Percentiles rank a stretch among this genome's conserved stretches.
Evolutionary conservation across 371 early-diverging fungal genomes (phyloP).

Genomic region (Apophysomyces sp.): DNA sequence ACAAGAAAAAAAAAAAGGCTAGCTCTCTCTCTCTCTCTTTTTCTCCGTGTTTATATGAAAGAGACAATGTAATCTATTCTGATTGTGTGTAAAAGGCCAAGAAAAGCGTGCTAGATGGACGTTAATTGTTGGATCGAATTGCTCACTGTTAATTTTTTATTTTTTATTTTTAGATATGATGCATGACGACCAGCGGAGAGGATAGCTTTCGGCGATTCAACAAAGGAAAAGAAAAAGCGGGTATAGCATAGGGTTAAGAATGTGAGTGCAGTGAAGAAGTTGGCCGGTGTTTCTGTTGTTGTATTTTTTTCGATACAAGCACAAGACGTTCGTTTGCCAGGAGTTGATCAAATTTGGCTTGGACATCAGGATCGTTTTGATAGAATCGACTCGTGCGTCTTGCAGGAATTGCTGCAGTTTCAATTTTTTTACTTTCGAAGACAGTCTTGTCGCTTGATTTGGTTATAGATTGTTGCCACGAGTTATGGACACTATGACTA

Average conservation of each 20-base stretch:
- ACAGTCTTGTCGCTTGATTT: neutral
- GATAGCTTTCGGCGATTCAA: neutral
- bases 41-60: neutral
- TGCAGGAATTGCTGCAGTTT: neutral
- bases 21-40: no score
- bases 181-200: slow-evolving; percentile 1
- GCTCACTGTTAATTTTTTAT: neutral
- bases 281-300: neutral
- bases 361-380: slow-evolving; percentile 8
- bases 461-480: neutral
- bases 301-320: neutral
- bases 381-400: slow-evolving; percentile 8
- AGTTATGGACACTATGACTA: neutral
- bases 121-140: neutral
- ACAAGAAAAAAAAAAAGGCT: neutral
- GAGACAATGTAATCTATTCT: neutral
- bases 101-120: neutral
- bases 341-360: slow-evolving; percentile 6
- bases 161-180: neutral
- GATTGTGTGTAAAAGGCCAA: neutral
- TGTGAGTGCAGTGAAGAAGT: neutral
- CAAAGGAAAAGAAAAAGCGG: neutral
- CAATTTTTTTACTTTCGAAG: neutral
- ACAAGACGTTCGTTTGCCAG: neutral
- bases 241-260: neutral